These are phyloP conservation scores for Plasmopara viticola DNA, from an alignment of 352 stramenopile genomes.

Conservation along the genomic window DNA sequence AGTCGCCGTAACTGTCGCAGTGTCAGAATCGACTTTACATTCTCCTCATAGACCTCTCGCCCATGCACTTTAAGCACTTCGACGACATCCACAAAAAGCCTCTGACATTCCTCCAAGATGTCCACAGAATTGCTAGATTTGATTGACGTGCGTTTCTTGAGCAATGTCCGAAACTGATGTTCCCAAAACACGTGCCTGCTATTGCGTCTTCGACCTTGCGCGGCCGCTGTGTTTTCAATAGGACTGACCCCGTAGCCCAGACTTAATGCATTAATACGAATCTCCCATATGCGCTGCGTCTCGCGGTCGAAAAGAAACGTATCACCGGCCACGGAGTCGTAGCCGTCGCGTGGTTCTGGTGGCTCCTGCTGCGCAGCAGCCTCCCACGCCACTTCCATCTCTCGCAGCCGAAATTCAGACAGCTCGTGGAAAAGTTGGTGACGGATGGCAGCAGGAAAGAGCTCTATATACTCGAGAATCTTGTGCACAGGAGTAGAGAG, in stretches of 20 bases:
- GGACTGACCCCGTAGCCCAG: constrained; percentile 6
- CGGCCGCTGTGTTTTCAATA: constrained; percentile 14
- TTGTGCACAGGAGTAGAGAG: constrained; percentile 28
- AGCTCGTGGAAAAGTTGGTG: constrained; percentile 36
- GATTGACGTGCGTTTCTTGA: constrained; percentile 27
- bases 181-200: constrained; percentile 48
- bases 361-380: constrained; percentile 6
- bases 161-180: constrained; percentile 41
- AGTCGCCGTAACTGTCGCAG: constrained; percentile 43
- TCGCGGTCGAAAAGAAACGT: constrained; percentile 37
- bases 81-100: constrained; percentile 56
- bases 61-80: constrained; percentile 53
- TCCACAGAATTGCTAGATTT: constrained; percentile 4
- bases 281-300: constrained; percentile 27
- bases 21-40: constrained; percentile 34
- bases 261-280: constrained; percentile 16
- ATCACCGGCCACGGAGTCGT: constrained; percentile 17
- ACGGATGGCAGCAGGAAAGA: constrained; percentile 34
- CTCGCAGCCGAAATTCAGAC: constrained; percentile 35
- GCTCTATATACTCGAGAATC: constrained; percentile 37
- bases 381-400: constrained; percentile 43
- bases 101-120: constrained; percentile 3
- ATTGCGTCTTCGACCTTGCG: constrained; percentile 28
- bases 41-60: constrained; percentile 48
- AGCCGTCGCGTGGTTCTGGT: constrained; percentile 14